Evolutionary conservation across 805 yeast species (phyloP), one percentile per base, ranked within the genome.

Genomic region (Lipomyces sp.): DNA sequence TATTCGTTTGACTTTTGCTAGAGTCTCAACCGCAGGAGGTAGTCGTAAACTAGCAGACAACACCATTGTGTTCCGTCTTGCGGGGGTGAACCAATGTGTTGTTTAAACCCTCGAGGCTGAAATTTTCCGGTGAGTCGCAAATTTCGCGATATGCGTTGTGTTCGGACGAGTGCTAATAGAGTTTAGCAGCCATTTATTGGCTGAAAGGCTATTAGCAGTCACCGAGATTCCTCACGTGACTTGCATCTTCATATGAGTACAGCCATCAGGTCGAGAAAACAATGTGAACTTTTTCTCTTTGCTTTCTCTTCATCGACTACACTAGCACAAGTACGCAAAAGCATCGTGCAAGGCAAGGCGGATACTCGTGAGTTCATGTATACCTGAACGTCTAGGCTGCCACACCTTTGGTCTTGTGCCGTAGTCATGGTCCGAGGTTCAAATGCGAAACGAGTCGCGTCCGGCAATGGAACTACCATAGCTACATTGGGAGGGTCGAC

Each of bases 381-480:
- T 42, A 42, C 48, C 15, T 42, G 48, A 42, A 37, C 39, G 39
- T 37, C 39, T 3, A 3, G 15, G 39, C 39, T 13, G 39, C 15
- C 48, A 42, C 8, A 42, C 8, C 48, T 24, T 42, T 42, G 48
- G 48, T 42, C 24, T 42, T 42, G 10, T 5, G 48, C 48, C 48
- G 15, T 56, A 30, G 48, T 48, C 54, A 66, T 66, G 69, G 69
- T 64, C 53, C 69, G 69, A 56, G 67, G 69, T 29, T 63, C 69
- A 3, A 62, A 59, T 55, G 64, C 69, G 45, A 60, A 63, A 35
- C 69, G 66, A 33, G 64, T 65, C 35, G 59, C 59, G 50, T 57
- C 59, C 32, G 62, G 58, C 45, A 55, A 42, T 30, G 54, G 35
- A 24, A 35, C 54, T 4, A 54, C n/a, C 15, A 32, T 39, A 24